Percentiles rank a stretch among this genome's conserved stretches.
phyloP scores from a whole-genome alignment of 1,284 basidiomycete species.

The Schizophyllum amplum region DNA sequence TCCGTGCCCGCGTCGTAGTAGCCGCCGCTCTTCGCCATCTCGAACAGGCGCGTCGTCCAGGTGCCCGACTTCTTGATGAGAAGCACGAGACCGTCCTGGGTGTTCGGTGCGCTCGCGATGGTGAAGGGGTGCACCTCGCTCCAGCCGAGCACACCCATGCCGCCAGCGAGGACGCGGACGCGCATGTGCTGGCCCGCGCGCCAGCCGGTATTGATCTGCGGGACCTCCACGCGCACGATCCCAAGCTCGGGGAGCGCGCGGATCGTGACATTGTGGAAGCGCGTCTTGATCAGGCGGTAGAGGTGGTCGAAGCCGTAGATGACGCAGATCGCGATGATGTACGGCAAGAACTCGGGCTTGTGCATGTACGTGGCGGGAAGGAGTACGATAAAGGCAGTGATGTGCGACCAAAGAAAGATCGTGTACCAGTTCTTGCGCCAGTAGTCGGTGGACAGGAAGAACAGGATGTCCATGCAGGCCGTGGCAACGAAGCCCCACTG shows the following conservation, averaged over 20 bases:
- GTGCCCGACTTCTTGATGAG: constrained; percentile 55
- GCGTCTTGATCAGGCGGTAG: constrained; percentile 57
- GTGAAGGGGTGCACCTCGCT: constrained; percentile 72
- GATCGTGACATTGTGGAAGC: constrained; percentile 48
- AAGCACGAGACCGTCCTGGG: constrained; percentile 47
- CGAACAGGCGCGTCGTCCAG: constrained; percentile 55
- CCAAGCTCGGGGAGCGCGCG: constrained; percentile 47
- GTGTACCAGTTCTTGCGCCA: constrained; percentile 46
- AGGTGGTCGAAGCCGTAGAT: constrained; percentile 60
- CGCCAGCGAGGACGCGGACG: constrained; percentile 51
- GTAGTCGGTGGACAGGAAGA: constrained; percentile 41
- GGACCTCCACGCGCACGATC: constrained; percentile 51
- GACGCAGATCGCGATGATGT: constrained; percentile 39
- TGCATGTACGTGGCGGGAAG: constrained; percentile 46
- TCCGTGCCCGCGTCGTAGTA: constrained; percentile 35
- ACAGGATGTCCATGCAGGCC: constrained; percentile 41
- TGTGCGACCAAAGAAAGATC: constrained; percentile 46
- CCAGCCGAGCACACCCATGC: constrained; percentile 51
- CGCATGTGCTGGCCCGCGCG: constrained; percentile 78
- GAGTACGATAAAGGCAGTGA: constrained; percentile 31
- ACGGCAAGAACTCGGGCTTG: constrained; percentile 32
- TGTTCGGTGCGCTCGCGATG: constrained; percentile 44
- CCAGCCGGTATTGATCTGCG: constrained; percentile 63
- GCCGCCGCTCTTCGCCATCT: constrained; percentile 37
- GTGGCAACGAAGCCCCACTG: constrained; percentile 47